Conservation (phyloP, 805 yeast species). For the Grigorovia yakushimaensis region DNA sequence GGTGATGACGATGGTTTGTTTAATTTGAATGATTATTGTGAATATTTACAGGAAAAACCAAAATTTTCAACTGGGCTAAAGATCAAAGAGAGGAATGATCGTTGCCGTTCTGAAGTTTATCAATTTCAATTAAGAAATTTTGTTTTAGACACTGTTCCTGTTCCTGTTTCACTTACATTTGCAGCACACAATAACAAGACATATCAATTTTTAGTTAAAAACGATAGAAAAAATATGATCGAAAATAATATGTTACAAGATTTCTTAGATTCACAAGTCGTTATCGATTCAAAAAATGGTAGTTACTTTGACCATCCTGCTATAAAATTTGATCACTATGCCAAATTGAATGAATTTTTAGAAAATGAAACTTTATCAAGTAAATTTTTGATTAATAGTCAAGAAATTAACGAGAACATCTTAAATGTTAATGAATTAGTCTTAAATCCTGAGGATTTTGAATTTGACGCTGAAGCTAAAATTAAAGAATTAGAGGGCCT, state of each 20-base stretch:
- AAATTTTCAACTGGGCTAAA: conserved; percentile 8
- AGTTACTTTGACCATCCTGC: not conserved
- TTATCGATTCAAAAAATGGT: not conserved
- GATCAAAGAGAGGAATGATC: conserved; percentile 12
- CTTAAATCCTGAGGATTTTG: conserved; percentile 16
- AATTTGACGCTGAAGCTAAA: conserved; percentile 18
- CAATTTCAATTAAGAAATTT: conserved; percentile 22
- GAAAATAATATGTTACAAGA: conserved; percentile 15
- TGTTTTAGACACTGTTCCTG: conserved; percentile 9
- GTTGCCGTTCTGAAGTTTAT: conserved; percentile 24
- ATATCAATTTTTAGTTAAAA: conserved; percentile 11
- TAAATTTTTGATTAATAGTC: conserved; percentile 7
- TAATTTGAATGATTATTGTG: conserved; percentile 1
- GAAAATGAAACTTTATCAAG: conserved; percentile 5
- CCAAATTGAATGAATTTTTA: conserved; percentile 12
- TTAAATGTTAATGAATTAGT: conserved; percentile 9
- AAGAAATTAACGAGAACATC: conserved; percentile 6
- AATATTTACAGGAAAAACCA: not conserved
- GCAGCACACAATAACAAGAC: conserved; percentile 12
- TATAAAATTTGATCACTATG: conserved; percentile 14
- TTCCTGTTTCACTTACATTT: conserved; percentile 24
- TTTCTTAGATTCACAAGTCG: conserved; percentile 3
- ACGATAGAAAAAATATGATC: conserved; percentile 11
- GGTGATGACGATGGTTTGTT: not conserved
- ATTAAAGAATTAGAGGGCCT: conserved; percentile 18